Evolutionary conservation across 208 protist genomes (phyloP).

Genomic region (Trypanosoma cruzi): DNA sequence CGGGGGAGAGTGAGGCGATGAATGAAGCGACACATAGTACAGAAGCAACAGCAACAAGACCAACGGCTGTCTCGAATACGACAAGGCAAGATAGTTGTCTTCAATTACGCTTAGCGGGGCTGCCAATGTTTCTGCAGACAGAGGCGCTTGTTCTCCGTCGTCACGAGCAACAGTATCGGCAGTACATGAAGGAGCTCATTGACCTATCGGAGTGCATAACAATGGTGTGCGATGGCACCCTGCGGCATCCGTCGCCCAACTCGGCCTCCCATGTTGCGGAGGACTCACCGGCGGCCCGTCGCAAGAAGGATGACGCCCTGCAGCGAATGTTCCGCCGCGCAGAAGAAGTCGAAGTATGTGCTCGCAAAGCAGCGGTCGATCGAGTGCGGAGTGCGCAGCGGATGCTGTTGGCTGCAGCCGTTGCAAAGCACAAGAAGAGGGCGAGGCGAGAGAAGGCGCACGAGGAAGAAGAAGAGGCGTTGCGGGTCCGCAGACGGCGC

Average conservation of each 20-base stretch:
- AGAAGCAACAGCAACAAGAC: neutral
- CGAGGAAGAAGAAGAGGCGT: neutral
- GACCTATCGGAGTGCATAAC: conserved; percentile 60
- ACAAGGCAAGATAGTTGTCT: neutral
- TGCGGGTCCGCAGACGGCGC: neutral
- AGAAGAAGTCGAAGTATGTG: conserved; percentile 25
- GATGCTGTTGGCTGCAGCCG: conserved; percentile 21
- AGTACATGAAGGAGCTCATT: conserved; percentile 69
- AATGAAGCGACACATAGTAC: neutral
- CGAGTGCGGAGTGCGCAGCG: conserved; percentile 29
- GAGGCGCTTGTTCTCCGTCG: conserved; percentile 57
- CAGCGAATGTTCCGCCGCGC: conserved; percentile 15
- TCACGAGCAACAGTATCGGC: conserved; percentile 62
- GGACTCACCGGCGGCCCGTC: neutral
- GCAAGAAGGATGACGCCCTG: conserved; percentile 11
- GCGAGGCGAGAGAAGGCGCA: neutral
- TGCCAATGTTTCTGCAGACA: conserved; percentile 78
- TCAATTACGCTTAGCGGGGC: conserved; percentile 41
- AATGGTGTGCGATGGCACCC: conserved; percentile 16
- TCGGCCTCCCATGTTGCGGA: neutral
- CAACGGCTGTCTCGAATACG: neutral
- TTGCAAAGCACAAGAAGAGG: conserved; percentile 3
- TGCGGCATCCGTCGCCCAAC: neutral
- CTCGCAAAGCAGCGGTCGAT: conserved; percentile 11
- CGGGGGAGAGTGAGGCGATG: neutral